Percentiles rank a stretch among this genome's conserved stretches.
Evolutionary conservation across 768 basidiomycete species (phyloP).

Genomic region (Baorangia bicolor): DNA sequence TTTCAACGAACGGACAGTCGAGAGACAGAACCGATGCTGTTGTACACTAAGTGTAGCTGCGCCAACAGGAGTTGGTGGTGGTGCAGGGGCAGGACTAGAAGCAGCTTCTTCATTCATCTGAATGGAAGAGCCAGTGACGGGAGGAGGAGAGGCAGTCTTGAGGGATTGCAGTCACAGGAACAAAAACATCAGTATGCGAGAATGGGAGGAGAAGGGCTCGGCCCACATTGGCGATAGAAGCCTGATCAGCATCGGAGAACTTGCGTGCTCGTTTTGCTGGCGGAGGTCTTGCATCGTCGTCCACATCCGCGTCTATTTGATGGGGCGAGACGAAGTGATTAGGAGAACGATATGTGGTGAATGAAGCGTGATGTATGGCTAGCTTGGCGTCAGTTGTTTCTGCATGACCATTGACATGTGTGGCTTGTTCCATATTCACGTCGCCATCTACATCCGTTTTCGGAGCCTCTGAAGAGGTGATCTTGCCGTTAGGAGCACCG

Average conservation of each 20-base stretch:
- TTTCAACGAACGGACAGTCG: constrained; percentile 78
- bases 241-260: constrained; percentile 73
- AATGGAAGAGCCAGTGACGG: constrained; percentile 46
- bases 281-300: constrained; percentile 64
- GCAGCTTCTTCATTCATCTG: constrained; percentile 30
- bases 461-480: constrained; percentile 34
- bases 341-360: constrained; percentile 36
- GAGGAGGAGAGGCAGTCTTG: constrained; percentile 77
- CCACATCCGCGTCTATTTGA: constrained; percentile 12
- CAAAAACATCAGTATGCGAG: constrained; percentile 52
- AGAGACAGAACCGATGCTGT: constrained; percentile 80
- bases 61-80: constrained; percentile 6
- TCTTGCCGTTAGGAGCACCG: constrained; percentile 19
- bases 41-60: constrained; percentile 51
- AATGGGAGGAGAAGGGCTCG: constrained; percentile 43
- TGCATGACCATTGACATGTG: constrained; percentile 27
- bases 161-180: constrained; percentile 12
- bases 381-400: constrained; percentile 4
- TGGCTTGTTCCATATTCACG: constrained; percentile 28
- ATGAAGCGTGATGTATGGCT: constrained; percentile 32
- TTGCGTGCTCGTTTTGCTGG: constrained; percentile 81
- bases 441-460: constrained; percentile 29
- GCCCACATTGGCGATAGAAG: constrained; percentile 73
- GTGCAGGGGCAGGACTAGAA: constrained; percentile 16
- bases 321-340: constrained; percentile 33